Percentiles rank a stretch among this genome's conserved stretches.
Evolutionary conservation across 1,284 basidiomycete genomes (phyloP).

Genomic region (Coriolopsis trogii): DNA sequence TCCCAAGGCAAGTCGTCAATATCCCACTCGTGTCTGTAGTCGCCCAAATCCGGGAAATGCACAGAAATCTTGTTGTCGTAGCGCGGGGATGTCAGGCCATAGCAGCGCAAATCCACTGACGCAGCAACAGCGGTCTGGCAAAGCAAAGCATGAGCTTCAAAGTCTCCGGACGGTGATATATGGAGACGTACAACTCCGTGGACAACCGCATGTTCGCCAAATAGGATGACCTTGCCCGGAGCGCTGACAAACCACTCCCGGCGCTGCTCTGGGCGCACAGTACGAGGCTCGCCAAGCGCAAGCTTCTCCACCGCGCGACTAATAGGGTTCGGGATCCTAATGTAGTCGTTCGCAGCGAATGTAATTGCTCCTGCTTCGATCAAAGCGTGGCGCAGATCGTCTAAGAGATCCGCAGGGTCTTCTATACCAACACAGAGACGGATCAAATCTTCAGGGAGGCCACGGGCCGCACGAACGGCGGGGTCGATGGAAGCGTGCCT

Average conservation of each 20-base stretch:
- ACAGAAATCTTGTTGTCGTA: constrained; percentile 78
- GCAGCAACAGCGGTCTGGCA: constrained; percentile 91
- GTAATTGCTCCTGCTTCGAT: constrained; percentile 89
- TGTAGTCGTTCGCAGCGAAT: constrained; percentile 48
- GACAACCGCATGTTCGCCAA: constrained; percentile 99
- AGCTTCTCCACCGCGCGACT: constrained; percentile 71
- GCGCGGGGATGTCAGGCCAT: constrained; percentile 80
- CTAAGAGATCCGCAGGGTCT: constrained; percentile 90
- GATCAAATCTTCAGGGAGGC: constrained; percentile 96
- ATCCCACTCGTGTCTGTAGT: constrained; percentile 84
- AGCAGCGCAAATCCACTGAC: constrained; percentile 94
- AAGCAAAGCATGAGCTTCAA: constrained; percentile 1
- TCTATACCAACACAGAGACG: constrained; percentile 99
- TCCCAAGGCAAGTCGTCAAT: constrained; percentile 88
- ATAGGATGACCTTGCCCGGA: constrained; percentile 97
- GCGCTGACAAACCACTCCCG: constrained; percentile 89
- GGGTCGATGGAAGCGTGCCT: constrained; percentile 98
- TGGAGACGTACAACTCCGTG: constrained; percentile 84
- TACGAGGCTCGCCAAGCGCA: constrained; percentile 42
- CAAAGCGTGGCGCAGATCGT: constrained; percentile 93
- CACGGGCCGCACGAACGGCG: constrained; percentile 88
- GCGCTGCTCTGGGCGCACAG: constrained; percentile 39
- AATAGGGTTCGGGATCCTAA: constrained; percentile 52
- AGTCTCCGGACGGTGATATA: neutral
- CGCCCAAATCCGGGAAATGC: constrained; percentile 79